A percentile compares a stretch with the other conserved stretches of the same genome.
Conservation (phyloP, 495 filamentous ascomycete genomes). For the Geoglossum glabrum region DNA sequence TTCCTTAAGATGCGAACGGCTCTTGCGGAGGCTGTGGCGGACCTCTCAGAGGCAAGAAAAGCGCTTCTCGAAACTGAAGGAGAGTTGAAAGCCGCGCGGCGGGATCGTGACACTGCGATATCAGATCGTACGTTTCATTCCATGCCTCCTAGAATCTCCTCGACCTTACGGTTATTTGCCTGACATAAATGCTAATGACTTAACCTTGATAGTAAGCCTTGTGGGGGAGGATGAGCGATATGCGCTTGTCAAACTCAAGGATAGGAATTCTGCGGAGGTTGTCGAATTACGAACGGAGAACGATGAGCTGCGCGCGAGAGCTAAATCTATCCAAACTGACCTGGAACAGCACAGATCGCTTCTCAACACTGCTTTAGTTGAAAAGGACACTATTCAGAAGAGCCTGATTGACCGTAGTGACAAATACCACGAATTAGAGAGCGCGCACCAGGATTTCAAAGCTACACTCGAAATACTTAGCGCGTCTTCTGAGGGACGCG, state of each 20-base stretch:
- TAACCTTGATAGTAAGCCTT: conserved; percentile 19
- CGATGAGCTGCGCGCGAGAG: conserved; percentile 12
- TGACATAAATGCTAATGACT: conserved; percentile 7
- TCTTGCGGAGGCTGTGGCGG: conserved; percentile 13
- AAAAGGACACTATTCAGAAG: conserved; percentile 16
- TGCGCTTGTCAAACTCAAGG: conserved; percentile 27
- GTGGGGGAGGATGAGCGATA: conserved; percentile 30
- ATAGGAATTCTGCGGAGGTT: conserved; percentile 24
- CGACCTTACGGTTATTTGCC: neutral
- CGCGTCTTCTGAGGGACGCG: conserved; percentile 15
- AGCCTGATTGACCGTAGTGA: conserved; percentile 16
- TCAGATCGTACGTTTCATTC: conserved; percentile 16
- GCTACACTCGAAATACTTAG: conserved; percentile 16
- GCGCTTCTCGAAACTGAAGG: conserved; percentile 13
- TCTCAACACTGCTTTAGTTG: conserved; percentile 20
- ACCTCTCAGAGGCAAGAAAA: conserved; percentile 12
- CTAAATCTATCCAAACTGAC: conserved; percentile 17
- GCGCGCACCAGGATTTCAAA: conserved; percentile 15
- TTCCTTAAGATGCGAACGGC: conserved; percentile 17
- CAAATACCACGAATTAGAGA: conserved; percentile 16
- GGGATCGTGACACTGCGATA: conserved; percentile 16
- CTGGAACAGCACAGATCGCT: conserved; percentile 22
- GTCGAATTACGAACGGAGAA: conserved; percentile 26
- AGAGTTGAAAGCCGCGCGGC: conserved; percentile 12
- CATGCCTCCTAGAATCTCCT: neutral